Evolutionary conservation across 75 land plant genomes (phyloP), one percentile per base, ranked within the genome.

Genomic region (Selaginella tamariscina): DNA sequence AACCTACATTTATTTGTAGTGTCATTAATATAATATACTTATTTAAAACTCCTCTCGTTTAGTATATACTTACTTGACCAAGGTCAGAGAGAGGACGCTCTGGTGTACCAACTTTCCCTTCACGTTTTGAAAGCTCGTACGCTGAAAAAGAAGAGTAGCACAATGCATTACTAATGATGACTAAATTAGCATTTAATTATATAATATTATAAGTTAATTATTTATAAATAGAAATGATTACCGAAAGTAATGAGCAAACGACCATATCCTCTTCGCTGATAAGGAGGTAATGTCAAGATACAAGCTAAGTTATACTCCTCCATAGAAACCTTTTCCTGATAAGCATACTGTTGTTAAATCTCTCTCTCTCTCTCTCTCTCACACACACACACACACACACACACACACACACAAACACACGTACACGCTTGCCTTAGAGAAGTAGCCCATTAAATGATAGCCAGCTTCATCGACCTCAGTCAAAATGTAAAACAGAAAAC

Each of bases 61-160:
- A n/a, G n/a, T n/a, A n/a, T n/a, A n/a, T n/a, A n/a, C n/a, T 31
- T 39, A 80, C 82, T 68, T 80, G 75, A 24, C 82, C 82, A 78
- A 81, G 81, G 55, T 81, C 82, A 56, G 82, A 81, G 27, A 81
- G 81, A 24, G 82, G 82, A 24, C 82, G 82, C 62, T 81, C 82
- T 49, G 82, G 82, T 21, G 82, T 81, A 24, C 82, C 82, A 31
- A 74, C 74, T 70, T 74, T 81, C 30, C 81, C 81, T 54, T 81
- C 82, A 67, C 65, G 78, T 33, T 81, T 81, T 9, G 82, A 78
- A 13, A 81, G 70, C 33, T 81, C 82, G 70, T 81, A 81, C n/a
- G 82, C 82, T 80, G 72, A 30, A 69, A 23, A 9, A 24, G 49
- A 33, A 54, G 13, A 20, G 9, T 13, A 67, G 2, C 33, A 32